Evolutionary conservation across 2,329 filamentous ascomycete species (phyloP).

Genomic region (Leptographium lundbergii): DNA sequence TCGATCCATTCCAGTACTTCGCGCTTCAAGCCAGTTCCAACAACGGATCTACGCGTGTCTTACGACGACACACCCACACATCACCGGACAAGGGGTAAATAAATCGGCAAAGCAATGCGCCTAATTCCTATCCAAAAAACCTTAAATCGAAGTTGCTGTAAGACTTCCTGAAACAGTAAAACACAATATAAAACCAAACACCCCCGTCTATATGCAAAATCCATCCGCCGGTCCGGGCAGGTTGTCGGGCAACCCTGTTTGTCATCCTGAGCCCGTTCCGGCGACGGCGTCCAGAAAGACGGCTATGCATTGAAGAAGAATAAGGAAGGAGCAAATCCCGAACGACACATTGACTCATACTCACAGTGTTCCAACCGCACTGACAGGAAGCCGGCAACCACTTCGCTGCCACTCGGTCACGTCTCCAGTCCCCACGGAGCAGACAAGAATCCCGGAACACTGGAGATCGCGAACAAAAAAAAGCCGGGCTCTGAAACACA

Average conservation of each 20-base stretch:
- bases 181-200: constrained; percentile 3
- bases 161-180: neutral
- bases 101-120: neutral
- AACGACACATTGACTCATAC: constrained; percentile 3
- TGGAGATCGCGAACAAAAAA: neutral
- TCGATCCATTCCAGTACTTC: neutral
- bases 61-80: neutral
- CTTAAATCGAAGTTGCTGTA: neutral
- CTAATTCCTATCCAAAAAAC: neutral
- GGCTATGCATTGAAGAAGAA: neutral
- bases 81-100: neutral
- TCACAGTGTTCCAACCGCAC: neutral
- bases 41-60: too few relatives aligned
- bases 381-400: neutral
- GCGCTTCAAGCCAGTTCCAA: too few relatives aligned
- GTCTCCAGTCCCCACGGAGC: neutral
- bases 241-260: neutral
- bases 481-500: neutral
- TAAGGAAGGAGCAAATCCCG: neutral
- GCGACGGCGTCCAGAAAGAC: neutral
- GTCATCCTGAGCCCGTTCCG: neutral
- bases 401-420: neutral
- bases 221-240: neutral
- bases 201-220: constrained; percentile 10
- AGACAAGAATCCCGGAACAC: neutral